Evolutionary conservation across 139 green algal genomes (phyloP).

Genomic region (Closterium sp.): DNA sequence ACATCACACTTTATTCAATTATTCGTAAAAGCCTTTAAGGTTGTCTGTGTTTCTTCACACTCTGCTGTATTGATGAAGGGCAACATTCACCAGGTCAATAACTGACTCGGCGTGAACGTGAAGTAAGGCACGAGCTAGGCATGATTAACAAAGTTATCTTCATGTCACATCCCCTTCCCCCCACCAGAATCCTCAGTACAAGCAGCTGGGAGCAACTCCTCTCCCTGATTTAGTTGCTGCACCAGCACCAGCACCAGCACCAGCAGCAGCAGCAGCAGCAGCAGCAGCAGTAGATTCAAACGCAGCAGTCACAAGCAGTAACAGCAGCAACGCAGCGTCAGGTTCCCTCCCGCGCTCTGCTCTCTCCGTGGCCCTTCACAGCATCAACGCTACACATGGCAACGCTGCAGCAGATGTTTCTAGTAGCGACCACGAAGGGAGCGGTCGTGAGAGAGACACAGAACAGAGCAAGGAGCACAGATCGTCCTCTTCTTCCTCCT

Average conservation of each 20-base stretch:
- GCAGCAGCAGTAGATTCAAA: background rate
- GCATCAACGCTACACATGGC: background rate
- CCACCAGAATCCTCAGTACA: background rate
- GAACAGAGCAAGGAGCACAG: background rate
- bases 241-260: background rate
- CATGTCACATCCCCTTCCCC: too few relatives aligned
- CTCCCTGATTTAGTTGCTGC: background rate
- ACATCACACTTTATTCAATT: too few relatives aligned
- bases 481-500: background rate
- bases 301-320: background rate
- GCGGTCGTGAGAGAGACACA: background rate
- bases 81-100: too few relatives aligned
- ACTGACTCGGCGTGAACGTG: too few relatives aligned
- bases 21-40: too few relatives aligned
- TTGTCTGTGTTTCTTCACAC: too few relatives aligned
- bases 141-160: too few relatives aligned
- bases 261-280: background rate
- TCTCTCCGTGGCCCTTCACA: background rate
- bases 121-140: too few relatives aligned
- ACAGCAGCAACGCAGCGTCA: background rate
- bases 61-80: too few relatives aligned
- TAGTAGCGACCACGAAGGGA: background rate
- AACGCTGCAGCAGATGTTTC: too few relatives aligned
- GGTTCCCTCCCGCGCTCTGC: background rate
- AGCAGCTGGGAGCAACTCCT: background rate